phyloP scores from a whole-genome alignment of 2,329 filamentous ascomycete genomes.

The Uncinocarpus reesii region DNA sequence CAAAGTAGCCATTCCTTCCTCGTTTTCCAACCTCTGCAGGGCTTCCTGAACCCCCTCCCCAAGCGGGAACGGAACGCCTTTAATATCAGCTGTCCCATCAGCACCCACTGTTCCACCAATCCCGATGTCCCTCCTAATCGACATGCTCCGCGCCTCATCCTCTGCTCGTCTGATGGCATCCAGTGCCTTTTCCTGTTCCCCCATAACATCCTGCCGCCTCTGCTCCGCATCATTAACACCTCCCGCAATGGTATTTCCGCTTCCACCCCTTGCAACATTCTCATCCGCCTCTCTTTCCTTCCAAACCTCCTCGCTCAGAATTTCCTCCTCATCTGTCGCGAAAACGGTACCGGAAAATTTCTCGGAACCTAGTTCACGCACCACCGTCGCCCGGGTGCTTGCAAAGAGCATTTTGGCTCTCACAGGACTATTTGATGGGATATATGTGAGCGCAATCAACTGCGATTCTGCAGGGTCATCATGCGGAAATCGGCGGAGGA shows the following conservation, averaged over 20 bases:
- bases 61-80: conserved; percentile 42
- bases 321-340: conserved; percentile 49
- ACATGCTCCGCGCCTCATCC: conserved; percentile 47
- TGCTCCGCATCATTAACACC: conserved; percentile 18
- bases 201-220: conserved; percentile 45
- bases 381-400: conserved; percentile 50
- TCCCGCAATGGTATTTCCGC: conserved; percentile 8
- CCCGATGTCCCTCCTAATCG: conserved; percentile 40
- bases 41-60: conserved; percentile 46
- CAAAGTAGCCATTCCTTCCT: conserved; percentile 34
- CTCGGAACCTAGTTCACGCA: conserved; percentile 51
- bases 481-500: conserved; percentile 42
- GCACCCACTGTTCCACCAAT: conserved; percentile 32
- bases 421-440: conserved; percentile 53
- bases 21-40: conserved; percentile 32
- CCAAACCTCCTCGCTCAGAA: conserved; percentile 45
- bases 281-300: conserved; percentile 43
- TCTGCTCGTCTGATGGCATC: conserved; percentile 50
- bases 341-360: conserved; percentile 51
- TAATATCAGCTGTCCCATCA: conserved; percentile 25
- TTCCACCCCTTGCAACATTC: conserved; percentile 20
- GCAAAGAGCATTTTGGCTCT: conserved; percentile 58
- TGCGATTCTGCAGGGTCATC: conserved; percentile 24
- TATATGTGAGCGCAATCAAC: conserved; percentile 50
- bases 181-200: conserved; percentile 50